Percentiles rank a stretch among this genome's conserved stretches.
phyloP scores from a whole-genome alignment of 1,284 basidiomycete species.

The Leccinum angustisporum region DNA sequence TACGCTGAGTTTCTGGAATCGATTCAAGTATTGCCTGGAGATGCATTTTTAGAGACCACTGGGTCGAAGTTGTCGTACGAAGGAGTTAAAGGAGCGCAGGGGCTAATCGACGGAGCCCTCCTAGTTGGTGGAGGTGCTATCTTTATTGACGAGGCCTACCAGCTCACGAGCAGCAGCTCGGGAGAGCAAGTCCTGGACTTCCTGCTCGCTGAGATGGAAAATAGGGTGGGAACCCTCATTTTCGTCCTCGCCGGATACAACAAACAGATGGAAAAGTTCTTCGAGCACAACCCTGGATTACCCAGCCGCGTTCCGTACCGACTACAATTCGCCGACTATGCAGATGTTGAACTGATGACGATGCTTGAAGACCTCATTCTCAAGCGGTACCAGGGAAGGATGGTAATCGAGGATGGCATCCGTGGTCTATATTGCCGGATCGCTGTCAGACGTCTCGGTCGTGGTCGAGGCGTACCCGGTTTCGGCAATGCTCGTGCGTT shows the following conservation, averaged over 20 bases:
- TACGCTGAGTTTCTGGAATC: conserved; percentile 61
- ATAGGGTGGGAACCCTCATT: conserved; percentile 56
- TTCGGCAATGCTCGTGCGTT: conserved; percentile 69
- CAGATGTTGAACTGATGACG: conserved; percentile 48
- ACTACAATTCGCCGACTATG: conserved; percentile 59
- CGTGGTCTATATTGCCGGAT: conserved; percentile 55
- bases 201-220: conserved; percentile 69
- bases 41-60: conserved; percentile 57
- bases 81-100: conserved; percentile 50
- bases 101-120: conserved; percentile 44
- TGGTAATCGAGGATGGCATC: conserved; percentile 56
- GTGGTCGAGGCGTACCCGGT: conserved; percentile 51
- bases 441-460: conserved; percentile 52
- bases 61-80: conserved; percentile 56
- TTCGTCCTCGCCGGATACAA: conserved; percentile 69
- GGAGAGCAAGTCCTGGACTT: conserved; percentile 64
- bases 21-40: conserved; percentile 49
- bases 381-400: conserved; percentile 45
- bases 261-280: conserved; percentile 71
- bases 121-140: conserved; percentile 57
- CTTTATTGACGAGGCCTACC: conserved; percentile 69
- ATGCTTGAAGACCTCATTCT: conserved; percentile 52
- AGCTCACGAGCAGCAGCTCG: conserved; percentile 44
- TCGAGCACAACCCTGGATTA: conserved; percentile 68
- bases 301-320: conserved; percentile 59